A percentile compares a stretch with the other conserved stretches of the same genome.
phyloP scores from a whole-genome alignment of 306 rosid species.

The Potentilla sterilis region DNA sequence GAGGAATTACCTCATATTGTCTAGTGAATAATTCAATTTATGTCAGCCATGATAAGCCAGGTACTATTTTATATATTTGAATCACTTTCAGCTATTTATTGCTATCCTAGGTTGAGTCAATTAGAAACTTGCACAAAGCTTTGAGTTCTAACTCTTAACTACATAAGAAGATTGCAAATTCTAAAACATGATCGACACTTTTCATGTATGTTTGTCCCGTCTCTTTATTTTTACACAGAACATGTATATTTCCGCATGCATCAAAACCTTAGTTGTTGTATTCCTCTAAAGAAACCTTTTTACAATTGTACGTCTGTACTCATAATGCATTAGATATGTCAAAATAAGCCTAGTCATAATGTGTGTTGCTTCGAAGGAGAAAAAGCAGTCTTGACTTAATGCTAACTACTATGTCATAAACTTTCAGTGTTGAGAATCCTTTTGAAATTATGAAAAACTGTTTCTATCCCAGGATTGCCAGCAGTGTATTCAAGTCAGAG shows the following conservation, averaged over 20 bases:
- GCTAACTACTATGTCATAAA: not conserved
- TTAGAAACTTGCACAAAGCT: not conserved
- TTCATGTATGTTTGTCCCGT: no score
- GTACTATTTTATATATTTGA: not conserved
- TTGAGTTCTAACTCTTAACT: not conserved
- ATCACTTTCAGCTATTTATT: not conserved
- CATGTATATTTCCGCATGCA: no score
- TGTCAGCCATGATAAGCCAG: not conserved
- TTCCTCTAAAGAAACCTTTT: no score
- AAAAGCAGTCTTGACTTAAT: not conserved
- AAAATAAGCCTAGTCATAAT: not conserved
- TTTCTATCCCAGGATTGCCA: not conserved
- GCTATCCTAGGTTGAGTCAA: not conserved
- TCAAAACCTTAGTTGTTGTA: not conserved
- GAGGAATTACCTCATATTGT: no score
- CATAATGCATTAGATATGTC: not conserved
- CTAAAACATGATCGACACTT: not conserved
- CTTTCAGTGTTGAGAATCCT: not conserved
- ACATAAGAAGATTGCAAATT: no score
- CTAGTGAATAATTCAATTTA: no score
- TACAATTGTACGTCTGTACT: not conserved
- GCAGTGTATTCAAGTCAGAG: no score
- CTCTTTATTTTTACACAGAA: not conserved
- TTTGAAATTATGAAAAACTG: not conserved
- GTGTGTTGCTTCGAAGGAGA: not conserved